Evolutionary conservation across 495 filamentous ascomycete genomes (phyloP), one percentile per base, ranked within the genome.

Genomic region (Polyplosphaeria fusca): DNA sequence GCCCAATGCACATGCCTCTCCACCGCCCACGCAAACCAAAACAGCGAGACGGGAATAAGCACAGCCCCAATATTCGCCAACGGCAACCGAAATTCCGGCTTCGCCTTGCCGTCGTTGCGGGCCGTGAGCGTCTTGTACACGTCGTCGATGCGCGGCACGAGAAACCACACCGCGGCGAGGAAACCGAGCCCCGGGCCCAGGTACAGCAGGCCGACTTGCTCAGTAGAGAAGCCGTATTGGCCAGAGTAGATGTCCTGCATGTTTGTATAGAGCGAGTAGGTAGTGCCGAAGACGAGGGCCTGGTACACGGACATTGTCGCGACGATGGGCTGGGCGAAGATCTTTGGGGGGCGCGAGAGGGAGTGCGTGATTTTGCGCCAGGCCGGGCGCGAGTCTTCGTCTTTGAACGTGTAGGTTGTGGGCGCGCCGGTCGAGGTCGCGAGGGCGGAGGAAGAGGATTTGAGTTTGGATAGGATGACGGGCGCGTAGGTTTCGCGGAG

Each of bases 191-290:
- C 74, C 5, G 74, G 56, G 4, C 69, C 71, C 1, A 76, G 55
- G 50, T 72, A 76, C 18, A 62, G 49, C 3, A 76, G 65, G 0
- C 73, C 73, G 32, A 67, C 68, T 22, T 65, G 63, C 24, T 47
- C 52, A 7, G 65, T 57, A 27, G 42, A 58, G 63, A 73, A 74
- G 42, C 65, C 65, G 52, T 75, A 76, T n/a, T 59, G 42, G 12
- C 51, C 63, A 27, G 67, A 61, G 52, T 73, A 75, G 7, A 76
- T 68, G 16, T 18, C 19, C n/a, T 69, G 57, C 38, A 75, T 68
- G 38, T 71, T 74, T 9, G 74, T 71, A 47, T 75, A 71, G 23
- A 76, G 63, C 12, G 73, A 63, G 50, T 72, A 75, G 13, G 75
- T 52, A n/a, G 71, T 56, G 1, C 71, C 70, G 50, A 71, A 75